Percentiles rank a stretch among this genome's conserved stretches.
Conservation (phyloP, 2,329 filamentous ascomycete species). For the Fusarium sp. region DNA sequence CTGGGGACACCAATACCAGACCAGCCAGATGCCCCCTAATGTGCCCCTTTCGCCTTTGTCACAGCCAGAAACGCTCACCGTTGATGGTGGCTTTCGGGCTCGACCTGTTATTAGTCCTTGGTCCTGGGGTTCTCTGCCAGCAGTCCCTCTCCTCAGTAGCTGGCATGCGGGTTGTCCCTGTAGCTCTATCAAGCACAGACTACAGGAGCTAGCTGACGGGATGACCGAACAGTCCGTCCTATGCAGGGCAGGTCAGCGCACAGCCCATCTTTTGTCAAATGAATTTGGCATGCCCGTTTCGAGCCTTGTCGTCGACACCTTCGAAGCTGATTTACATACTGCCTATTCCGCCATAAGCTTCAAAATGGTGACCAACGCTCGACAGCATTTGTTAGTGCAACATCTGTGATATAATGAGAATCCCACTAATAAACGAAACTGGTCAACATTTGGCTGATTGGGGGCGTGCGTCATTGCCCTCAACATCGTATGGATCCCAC, state of each 20-base stretch:
- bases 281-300: background rate
- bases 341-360: no score
- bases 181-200: conserved; percentile 5
- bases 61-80: conserved; percentile 8
- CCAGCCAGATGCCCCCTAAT: conserved; percentile 8
- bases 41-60: conserved; percentile 32
- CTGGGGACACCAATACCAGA: conserved; percentile 17
- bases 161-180: background rate
- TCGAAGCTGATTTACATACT: no score
- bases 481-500: conserved; percentile 5
- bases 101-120: conserved; percentile 3
- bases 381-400: background rate
- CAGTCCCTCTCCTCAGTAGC: background rate
- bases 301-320: background rate
- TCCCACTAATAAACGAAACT: background rate
- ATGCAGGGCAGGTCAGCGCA: no score
- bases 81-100: background rate
- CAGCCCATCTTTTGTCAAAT: background rate
- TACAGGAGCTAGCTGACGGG: background rate
- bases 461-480: conserved; percentile 14
- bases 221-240: no score
- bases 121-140: background rate
- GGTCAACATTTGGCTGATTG: conserved; percentile 5
- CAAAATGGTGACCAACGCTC: no score
- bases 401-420: background rate